Percentiles rank a stretch among this genome's conserved stretches.
Conservation (phyloP, 192 early-diverging fungal species). For the Gigaspora rosea region DNA sequence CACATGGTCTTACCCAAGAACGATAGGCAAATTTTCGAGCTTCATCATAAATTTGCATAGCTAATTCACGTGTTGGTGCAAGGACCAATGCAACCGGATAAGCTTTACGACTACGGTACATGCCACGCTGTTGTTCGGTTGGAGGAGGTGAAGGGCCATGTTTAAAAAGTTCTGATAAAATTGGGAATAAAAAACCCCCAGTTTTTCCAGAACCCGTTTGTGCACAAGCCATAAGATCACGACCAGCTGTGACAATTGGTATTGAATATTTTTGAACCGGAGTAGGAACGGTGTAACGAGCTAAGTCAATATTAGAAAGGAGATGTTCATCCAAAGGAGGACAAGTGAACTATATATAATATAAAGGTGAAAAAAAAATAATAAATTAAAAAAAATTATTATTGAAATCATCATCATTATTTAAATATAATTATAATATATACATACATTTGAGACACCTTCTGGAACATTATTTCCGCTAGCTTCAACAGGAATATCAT, state of each 20-base stretch:
- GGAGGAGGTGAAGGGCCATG: constrained; percentile 66
- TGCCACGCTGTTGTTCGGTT: constrained; percentile 47
- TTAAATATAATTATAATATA: background rate
- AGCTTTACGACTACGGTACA: constrained; percentile 68
- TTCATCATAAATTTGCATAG: constrained; percentile 93
- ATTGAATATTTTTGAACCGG: constrained; percentile 95
- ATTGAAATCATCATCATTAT: background rate
- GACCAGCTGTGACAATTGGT: constrained; percentile 74
- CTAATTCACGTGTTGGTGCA: constrained; percentile 94
- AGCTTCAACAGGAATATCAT: constrained; percentile 96
- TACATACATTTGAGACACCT: constrained; percentile 49
- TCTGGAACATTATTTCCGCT: constrained; percentile 70
- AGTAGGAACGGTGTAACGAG: constrained; percentile 87
- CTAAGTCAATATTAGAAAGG: constrained; percentile 85
- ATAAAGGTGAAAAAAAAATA: background rate
- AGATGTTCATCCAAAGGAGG: constrained; percentile 82
- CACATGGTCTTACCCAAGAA: constrained; percentile 91
- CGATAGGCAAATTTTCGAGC: constrained; percentile 81
- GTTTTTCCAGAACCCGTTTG: constrained; percentile 97
- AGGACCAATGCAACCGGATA: constrained; percentile 84
- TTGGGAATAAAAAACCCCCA: constrained; percentile 97
- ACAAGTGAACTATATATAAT: constrained; percentile 47
- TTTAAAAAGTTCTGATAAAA: constrained; percentile 88
- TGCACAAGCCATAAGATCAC: constrained; percentile 99
- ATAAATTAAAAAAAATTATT: background rate